Base-by-base conservation (phyloP, 2,329 filamentous ascomycete genomes). In the Ascochyta pisi region DNA sequence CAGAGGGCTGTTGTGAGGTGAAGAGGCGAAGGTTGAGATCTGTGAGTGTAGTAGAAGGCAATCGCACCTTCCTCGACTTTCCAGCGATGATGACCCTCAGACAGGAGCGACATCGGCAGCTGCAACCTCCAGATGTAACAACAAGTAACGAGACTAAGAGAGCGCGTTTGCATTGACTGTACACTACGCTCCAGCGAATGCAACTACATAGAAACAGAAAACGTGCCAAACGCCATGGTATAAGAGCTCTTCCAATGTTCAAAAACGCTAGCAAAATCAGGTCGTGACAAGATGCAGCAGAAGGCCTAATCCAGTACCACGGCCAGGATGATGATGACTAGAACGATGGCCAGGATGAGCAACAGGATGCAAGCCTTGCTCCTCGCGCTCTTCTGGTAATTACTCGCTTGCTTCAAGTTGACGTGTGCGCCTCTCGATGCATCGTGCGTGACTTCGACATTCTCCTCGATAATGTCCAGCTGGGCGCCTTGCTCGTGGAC, bases 341-440 rank as follows among this genome's bases (percentile, higher is more conserved):
- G 76, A 57, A 99, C 95, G 43, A 99, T 86, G 1, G 90, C 89
- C 70, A 99, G 76, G 57, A 99, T 94, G 46, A 99, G 78, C 69
- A 99, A 78, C 73, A 99, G 79, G 74, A 93, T 97, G 75, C 94
- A 99, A 37, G 91, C 91, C 83, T 96, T 97, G 78, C 92, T 95
- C 63, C 96, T 86, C 26, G 95, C 95, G 60, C 92, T 93, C 84
- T 93, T 96, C 82, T 99, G 96, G 77, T 98, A 96, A 68, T 92
- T 83, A 61, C 89, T 92, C 16, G 95, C 95, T 67, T 89, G 89
- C 60, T 91, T 85, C 66, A 96, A 82, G 78, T 99, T 94, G 53
- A 88, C 78, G 74, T 97, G 92, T 5, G 94, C 96, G 35, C 92
- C 92, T 50, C 87, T 83, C 12, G 92, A 96, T 71, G 96, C 89